These are phyloP conservation scores for Collybia nuda DNA, from an alignment of 768 basidiomycete genomes.

Conservation along the genomic window DNA sequence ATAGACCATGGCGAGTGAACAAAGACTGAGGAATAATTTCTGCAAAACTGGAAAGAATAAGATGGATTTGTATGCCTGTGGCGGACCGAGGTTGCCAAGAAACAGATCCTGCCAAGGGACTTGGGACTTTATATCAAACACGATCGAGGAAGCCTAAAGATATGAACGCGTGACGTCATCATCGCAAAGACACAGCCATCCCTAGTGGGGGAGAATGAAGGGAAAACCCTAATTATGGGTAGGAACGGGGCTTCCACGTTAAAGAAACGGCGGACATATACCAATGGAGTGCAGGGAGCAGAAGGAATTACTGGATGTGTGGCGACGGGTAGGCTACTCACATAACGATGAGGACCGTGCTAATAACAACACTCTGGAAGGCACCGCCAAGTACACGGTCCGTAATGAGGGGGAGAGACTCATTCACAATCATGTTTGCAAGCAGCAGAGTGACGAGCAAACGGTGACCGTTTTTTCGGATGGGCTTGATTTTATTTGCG, in stretches of 20 bases:
- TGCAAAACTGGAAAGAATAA: constrained; percentile 57
- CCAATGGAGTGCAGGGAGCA: no score
- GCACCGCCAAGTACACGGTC: constrained; percentile 35
- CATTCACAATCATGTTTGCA: constrained; percentile 92
- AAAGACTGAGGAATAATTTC: constrained; percentile 93
- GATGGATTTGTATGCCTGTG: constrained; percentile 3
- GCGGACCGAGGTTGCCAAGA: constrained; percentile 5
- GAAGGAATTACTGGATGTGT: neutral
- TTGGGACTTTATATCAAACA: neutral
- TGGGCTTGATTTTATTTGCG: constrained; percentile 83
- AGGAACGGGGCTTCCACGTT: neutral
- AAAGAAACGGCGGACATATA: neutral
- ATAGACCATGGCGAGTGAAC: constrained; percentile 89
- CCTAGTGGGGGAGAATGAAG: neutral
- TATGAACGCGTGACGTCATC: constrained; percentile 15
- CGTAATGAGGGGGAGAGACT: constrained; percentile 81
- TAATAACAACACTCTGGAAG: constrained; percentile 6
- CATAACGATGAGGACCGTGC: constrained; percentile 6
- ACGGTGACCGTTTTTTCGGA: constrained; percentile 81
- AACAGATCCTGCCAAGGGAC: neutral
- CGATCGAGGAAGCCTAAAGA: neutral
- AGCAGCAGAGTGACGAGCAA: constrained; percentile 81
- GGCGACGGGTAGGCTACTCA: neutral
- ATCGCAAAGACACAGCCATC: neutral
- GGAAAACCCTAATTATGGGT: no score